These are phyloP conservation scores for Citrus glauca DNA, from an alignment of 345 rosid genomes.

Conservation along the genomic window DNA sequence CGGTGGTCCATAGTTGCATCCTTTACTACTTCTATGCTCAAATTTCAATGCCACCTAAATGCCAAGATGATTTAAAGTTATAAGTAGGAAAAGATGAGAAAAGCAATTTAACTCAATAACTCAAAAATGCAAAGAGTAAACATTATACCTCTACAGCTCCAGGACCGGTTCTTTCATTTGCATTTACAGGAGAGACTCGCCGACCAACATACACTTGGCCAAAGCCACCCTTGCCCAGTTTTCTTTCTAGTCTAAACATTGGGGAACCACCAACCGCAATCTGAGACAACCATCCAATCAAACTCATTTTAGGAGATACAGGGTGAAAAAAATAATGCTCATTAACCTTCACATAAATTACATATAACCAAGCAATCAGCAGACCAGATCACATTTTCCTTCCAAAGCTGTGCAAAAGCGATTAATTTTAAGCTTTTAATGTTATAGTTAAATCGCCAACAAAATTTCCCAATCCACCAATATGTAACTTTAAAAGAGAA, in stretches of 20 bases:
- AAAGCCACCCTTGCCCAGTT: conserved; percentile 87
- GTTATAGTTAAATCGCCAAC: not conserved
- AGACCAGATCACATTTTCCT: not conserved
- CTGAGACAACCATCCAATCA: conserved; percentile 27
- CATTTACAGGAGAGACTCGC: conserved; percentile 40
- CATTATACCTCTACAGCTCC: conserved; percentile 60
- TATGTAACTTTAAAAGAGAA: not conserved
- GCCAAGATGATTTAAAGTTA: not conserved
- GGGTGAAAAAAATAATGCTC: not conserved
- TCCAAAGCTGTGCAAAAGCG: not conserved
- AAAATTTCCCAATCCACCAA: not conserved
- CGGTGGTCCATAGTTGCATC: conserved; percentile 61
- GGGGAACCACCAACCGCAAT: conserved; percentile 74
- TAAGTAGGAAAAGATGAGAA: conserved; percentile 1
- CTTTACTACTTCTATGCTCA: conserved; percentile 60
- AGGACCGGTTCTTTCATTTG: conserved; percentile 46
- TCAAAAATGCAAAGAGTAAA: not conserved
- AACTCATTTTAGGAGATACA: not conserved
- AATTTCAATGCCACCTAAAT: conserved; percentile 58
- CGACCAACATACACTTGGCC: conserved; percentile 89
- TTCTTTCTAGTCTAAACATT: conserved; percentile 55
- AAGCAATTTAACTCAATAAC: not conserved
- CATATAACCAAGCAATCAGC: not conserved
- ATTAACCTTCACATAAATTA: not conserved
- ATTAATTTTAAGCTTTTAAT: not conserved